These are phyloP conservation scores for Ophiostoma triangulosporum DNA, from an alignment of 2,329 filamentous ascomycete genomes.

Conservation along the genomic window DNA sequence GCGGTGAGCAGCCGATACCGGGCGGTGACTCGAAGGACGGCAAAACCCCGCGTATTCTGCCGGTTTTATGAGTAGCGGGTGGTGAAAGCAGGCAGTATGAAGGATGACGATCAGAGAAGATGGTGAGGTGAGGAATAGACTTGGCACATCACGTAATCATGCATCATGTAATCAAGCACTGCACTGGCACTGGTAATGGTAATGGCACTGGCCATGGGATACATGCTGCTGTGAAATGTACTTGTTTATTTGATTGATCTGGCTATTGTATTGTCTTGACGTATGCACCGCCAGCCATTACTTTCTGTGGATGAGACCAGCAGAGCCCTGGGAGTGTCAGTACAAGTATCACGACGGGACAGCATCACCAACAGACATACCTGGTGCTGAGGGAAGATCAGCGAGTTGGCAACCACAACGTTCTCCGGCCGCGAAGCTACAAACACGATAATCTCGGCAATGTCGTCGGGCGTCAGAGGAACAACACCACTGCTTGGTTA, in stretches of 20 bases:
- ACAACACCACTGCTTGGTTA: slow-evolving; percentile 47
- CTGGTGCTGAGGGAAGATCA: slow-evolving; percentile 84
- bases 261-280: neutral
- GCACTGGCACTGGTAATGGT: too few species aligned
- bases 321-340: slow-evolving; percentile 9
- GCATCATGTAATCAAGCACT: too few species aligned
- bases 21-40: slow-evolving; percentile 2
- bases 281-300: neutral
- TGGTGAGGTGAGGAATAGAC: too few species aligned
- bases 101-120: neutral
- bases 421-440: slow-evolving; percentile 74
- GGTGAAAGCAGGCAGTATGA: neutral
- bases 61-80: slow-evolving; percentile 3
- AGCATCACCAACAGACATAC: slow-evolving; percentile 20
- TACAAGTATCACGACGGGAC: neutral
- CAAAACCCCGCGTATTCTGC: slow-evolving; percentile 10
- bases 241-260: neutral
- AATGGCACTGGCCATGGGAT: too few species aligned
- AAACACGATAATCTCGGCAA: slow-evolving; percentile 84
- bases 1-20: neutral
- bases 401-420: slow-evolving; percentile 75
- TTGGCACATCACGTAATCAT: too few species aligned
- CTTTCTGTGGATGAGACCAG: slow-evolving; percentile 9
- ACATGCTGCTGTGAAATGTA: too few species aligned
- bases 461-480: slow-evolving; percentile 77